phyloP scores from a whole-genome alignment of 1,284 basidiomycete species.

The Irpex lacteus region DNA sequence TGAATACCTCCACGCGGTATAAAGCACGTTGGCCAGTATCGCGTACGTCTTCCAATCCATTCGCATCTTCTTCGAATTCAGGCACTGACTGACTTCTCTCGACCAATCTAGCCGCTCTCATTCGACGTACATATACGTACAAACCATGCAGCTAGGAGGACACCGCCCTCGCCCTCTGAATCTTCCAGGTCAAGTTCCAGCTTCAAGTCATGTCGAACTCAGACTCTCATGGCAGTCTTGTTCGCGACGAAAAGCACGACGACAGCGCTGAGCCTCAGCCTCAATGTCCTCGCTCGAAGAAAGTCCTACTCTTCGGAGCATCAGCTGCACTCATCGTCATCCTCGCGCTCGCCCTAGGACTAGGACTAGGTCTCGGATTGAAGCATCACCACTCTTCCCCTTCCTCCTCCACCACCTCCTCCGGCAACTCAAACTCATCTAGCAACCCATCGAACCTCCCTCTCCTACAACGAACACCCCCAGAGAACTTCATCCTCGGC shows the following conservation, averaged over 20 bases:
- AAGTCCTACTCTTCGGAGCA: background rate
- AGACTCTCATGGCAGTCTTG: background rate
- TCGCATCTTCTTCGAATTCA: no score
- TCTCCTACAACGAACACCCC: constrained; percentile 17
- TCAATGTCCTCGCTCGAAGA: background rate
- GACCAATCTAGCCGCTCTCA: no score
- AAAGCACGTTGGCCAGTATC: no score
- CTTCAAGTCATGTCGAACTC: no score
- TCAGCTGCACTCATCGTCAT: constrained; percentile 15
- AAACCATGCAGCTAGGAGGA: no score
- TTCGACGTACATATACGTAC: no score
- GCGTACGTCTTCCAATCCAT: no score
- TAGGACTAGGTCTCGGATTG: constrained; percentile 36
- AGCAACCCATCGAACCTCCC: constrained; percentile 7
- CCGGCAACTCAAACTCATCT: background rate
- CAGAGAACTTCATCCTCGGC: constrained; percentile 25
- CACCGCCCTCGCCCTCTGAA: no score
- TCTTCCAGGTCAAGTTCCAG: no score
- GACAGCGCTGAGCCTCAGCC: background rate
- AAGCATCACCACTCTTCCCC: constrained; percentile 18
- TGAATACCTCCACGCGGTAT: no score
- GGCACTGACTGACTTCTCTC: no score
- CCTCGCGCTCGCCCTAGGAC: constrained; percentile 30
- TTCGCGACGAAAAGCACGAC: background rate
- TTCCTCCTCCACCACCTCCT: constrained; percentile 4